Evolutionary conservation across 2,329 filamentous ascomycete species (phyloP).

Genomic region (Sclerotinia glacialis): DNA sequence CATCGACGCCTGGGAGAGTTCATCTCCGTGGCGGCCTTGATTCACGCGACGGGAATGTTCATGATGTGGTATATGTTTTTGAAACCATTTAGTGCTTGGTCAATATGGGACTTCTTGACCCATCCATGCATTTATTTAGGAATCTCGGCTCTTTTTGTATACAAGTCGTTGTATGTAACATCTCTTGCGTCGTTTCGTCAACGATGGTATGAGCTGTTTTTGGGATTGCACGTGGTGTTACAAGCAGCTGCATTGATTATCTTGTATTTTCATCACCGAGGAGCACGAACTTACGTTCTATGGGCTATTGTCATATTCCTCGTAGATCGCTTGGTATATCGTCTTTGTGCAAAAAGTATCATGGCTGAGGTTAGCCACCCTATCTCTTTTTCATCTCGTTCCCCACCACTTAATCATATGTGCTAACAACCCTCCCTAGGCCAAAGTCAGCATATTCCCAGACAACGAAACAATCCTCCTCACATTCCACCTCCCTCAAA

Average conservation of each 20-base stretch:
- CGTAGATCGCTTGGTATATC: slow-evolving; percentile 47
- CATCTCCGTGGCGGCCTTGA: slow-evolving; percentile 56
- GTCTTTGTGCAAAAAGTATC: slow-evolving; percentile 51
- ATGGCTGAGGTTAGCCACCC: slow-evolving; percentile 45
- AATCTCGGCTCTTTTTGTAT: slow-evolving; percentile 53
- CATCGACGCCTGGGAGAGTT: slow-evolving; percentile 62
- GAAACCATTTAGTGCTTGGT: slow-evolving; percentile 49
- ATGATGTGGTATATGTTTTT: slow-evolving; percentile 53
- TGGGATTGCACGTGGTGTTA: slow-evolving; percentile 56
- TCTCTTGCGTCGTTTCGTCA: slow-evolving; percentile 58
- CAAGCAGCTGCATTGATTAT: slow-evolving; percentile 55
- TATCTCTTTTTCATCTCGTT: no score
- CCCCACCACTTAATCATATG: not conserved
- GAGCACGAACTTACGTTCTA: slow-evolving; percentile 51
- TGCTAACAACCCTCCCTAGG: not conserved
- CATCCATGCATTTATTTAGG: slow-evolving; percentile 53
- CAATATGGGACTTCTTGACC: slow-evolving; percentile 50
- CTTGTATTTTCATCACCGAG: slow-evolving; percentile 58
- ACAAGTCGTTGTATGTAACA: slow-evolving; percentile 61
- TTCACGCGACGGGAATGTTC: slow-evolving; percentile 57
- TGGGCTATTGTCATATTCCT: slow-evolving; percentile 39
- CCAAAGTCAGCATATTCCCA: slow-evolving; percentile 49
- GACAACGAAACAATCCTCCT: slow-evolving; percentile 55
- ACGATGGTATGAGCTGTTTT: slow-evolving; percentile 61
- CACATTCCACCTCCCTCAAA: slow-evolving; percentile 34